Conservation (phyloP, 305 asterid species). For the Solanum hybrid region DNA sequence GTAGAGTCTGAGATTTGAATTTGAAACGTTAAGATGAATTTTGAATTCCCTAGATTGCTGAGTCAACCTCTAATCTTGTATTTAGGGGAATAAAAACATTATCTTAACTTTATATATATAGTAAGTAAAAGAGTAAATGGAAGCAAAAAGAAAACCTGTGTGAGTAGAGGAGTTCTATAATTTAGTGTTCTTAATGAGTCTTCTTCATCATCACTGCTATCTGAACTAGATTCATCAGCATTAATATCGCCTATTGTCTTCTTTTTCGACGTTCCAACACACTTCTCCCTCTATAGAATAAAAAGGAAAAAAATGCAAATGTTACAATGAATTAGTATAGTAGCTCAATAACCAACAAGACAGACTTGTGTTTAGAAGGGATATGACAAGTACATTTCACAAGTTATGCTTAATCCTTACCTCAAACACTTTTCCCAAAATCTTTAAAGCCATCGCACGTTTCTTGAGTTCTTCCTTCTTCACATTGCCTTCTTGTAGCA, state of each 20-base stretch:
- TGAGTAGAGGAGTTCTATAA: conserved; percentile 68
- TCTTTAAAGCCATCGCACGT: conserved; percentile 61
- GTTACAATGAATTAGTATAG: neutral
- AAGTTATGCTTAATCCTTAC: conserved; percentile 15
- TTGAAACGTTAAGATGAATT: neutral
- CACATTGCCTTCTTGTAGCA: conserved; percentile 53
- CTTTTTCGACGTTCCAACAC: conserved; percentile 50
- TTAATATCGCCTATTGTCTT: conserved; percentile 33
- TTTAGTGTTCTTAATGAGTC: conserved; percentile 55
- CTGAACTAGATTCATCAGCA: conserved; percentile 58
- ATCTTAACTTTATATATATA: neutral
- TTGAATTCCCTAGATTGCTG: neutral
- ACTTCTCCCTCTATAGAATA: conserved; percentile 39
- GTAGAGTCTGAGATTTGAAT: neutral
- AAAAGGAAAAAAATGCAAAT: neutral
- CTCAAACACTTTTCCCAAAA: conserved; percentile 72
- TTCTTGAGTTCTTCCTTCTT: conserved; percentile 72
- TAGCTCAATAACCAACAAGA: neutral
- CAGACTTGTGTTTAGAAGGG: neutral
- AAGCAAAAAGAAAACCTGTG: conserved; percentile 44
- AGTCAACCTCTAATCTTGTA: neutral
- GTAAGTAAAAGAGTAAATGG: neutral
- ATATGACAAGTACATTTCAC: neutral
- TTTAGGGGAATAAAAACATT: neutral
- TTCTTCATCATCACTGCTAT: conserved; percentile 78